phyloP scores from a whole-genome alignment of 2,329 filamentous ascomycete genomes.

The Colletotrichum tanaceti region DNA sequence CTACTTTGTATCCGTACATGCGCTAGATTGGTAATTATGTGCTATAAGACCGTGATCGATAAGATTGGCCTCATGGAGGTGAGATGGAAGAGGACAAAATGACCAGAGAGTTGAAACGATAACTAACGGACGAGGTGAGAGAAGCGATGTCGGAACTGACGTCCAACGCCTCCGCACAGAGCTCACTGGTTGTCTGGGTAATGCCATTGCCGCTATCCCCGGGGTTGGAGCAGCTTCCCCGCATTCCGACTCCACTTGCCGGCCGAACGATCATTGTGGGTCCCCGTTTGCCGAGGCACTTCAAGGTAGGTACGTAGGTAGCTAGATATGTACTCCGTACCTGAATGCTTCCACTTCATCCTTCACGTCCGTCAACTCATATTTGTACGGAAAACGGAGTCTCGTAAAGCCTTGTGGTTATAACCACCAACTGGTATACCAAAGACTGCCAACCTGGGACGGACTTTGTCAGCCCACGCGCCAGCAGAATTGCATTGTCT shows the following conservation, averaged over 20 bases:
- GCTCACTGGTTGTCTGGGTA: conserved; percentile 20
- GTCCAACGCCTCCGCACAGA: conserved; percentile 34
- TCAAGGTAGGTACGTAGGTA: too few species aligned
- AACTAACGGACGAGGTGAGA: not conserved
- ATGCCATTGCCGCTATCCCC: conserved; percentile 7
- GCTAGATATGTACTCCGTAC: not conserved
- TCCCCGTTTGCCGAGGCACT: conserved; percentile 31
- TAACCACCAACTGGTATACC: too few species aligned
- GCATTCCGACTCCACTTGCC: conserved; percentile 38
- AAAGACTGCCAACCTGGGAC: not conserved
- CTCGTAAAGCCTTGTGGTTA: too few species aligned
- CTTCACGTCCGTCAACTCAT: not conserved
- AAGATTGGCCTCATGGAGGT: not conserved
- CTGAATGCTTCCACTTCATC: not conserved
- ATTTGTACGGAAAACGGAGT: not conserved
- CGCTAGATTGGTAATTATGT: not conserved
- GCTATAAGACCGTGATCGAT: not conserved
- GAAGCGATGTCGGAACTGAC: conserved; percentile 34
- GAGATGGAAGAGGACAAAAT: conserved; percentile 3
- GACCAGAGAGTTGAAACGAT: conserved; percentile 11
- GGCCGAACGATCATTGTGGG: conserved; percentile 33
- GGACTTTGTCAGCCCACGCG: not conserved
- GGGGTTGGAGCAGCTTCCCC: conserved; percentile 34
- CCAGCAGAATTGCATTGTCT: conserved; percentile 8
- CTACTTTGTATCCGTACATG: not conserved